phyloP scores from a whole-genome alignment of 108 stramenopile species.

The Cyclostephanos tholiformis region DNA sequence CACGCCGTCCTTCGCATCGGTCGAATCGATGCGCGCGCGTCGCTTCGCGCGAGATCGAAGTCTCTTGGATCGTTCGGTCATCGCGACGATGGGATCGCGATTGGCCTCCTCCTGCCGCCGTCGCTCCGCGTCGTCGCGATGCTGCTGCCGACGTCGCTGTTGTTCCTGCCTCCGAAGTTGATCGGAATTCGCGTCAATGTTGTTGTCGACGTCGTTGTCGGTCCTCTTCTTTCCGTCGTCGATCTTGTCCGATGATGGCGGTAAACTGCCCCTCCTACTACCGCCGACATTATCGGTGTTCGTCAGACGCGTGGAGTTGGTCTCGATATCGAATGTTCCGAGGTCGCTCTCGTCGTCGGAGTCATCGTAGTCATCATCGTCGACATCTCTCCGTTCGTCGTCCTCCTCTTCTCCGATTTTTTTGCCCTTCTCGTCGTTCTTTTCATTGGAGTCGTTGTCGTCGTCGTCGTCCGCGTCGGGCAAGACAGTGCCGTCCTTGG shows the following conservation, averaged over 20 bases:
- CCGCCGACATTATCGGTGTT: slow-evolving; percentile 14
- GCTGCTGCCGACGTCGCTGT: slow-evolving; percentile 7
- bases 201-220: slow-evolving; percentile 12
- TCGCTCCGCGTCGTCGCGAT: slow-evolving; percentile 30
- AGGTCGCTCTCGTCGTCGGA: slow-evolving; percentile 49
- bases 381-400: slow-evolving; percentile 1
- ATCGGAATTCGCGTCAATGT: neutral
- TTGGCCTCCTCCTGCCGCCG: slow-evolving; percentile 13
- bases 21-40: slow-evolving; percentile 59
- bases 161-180: slow-evolving; percentile 3
- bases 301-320: slow-evolving; percentile 18
- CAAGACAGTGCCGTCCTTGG: slow-evolving; percentile 55
- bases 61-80: slow-evolving; percentile 67
- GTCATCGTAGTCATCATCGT: slow-evolving; percentile 17
- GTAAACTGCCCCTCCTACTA: neutral
- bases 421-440: neutral
- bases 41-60: slow-evolving; percentile 65
- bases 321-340: slow-evolving; percentile 47
- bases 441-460: slow-evolving; percentile 4
- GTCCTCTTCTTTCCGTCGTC: neutral
- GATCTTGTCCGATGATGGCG: neutral
- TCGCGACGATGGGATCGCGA: slow-evolving; percentile 62
- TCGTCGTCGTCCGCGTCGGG: slow-evolving; percentile 51
- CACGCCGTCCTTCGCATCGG: slow-evolving; percentile 61
- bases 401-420: slow-evolving; percentile 1